These are phyloP conservation scores for Geosmithia putterillii DNA, from an alignment of 2,329 filamentous ascomycete species.

Conservation along the genomic window DNA sequence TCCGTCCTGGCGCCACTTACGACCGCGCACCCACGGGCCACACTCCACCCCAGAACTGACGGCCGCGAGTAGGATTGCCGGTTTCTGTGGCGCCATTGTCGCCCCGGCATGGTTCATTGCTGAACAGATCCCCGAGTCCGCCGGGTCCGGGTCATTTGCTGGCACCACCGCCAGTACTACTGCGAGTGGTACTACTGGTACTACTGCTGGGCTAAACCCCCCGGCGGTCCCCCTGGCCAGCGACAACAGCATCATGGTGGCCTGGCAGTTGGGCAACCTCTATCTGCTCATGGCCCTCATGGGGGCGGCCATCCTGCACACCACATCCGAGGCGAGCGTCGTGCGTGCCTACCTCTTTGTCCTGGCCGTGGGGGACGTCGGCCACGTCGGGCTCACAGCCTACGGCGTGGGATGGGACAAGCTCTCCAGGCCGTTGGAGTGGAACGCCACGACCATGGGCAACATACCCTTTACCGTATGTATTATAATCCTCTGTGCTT, in stretches of 20 bases:
- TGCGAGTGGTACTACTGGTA: no score
- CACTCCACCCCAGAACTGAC: neutral
- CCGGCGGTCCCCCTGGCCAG: slow-evolving; percentile 21
- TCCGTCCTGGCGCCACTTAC: neutral
- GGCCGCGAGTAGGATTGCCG: slow-evolving; percentile 35
- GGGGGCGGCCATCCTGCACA: slow-evolving; percentile 50
- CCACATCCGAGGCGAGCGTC: slow-evolving; percentile 52
- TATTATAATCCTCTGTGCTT: neutral
- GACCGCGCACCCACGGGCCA: no score
- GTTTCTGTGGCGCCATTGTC: slow-evolving; percentile 42
- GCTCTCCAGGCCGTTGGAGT: slow-evolving; percentile 38
- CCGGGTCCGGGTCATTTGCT: no score
- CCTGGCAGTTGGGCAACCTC: slow-evolving; percentile 56
- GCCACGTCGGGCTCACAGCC: slow-evolving; percentile 50
- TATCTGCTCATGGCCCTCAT: slow-evolving; percentile 55
- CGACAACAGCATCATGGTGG: slow-evolving; percentile 40
- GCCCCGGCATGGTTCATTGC: slow-evolving; percentile 50
- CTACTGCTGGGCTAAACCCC: no score
- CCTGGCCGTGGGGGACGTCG: slow-evolving; percentile 53
- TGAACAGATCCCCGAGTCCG: slow-evolving; percentile 40
- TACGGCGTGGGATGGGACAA: slow-evolving; percentile 45
- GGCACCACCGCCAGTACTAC: no score
- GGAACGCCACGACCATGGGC: slow-evolving; percentile 64
- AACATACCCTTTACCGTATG: slow-evolving; percentile 56
- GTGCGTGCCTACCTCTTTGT: slow-evolving; percentile 56